Percentiles rank a stretch among this genome's conserved stretches.
phyloP scores from a whole-genome alignment of 1,284 basidiomycete genomes.

The Violaceomyces palustris region DNA sequence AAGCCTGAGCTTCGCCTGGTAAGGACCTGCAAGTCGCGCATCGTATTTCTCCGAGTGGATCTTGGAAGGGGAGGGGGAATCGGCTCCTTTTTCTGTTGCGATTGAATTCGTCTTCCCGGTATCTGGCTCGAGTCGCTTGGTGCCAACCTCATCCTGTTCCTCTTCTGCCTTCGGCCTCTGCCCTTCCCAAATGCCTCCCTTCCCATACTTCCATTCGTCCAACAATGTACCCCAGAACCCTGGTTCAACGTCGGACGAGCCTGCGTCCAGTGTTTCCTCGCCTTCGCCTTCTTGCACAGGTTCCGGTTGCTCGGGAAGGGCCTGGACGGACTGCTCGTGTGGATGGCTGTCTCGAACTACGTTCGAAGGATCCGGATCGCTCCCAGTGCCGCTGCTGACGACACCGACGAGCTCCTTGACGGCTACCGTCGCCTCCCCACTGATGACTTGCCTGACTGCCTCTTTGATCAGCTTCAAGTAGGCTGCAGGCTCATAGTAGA shows the following conservation, averaged over 20 bases:
- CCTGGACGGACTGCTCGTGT: neutral
- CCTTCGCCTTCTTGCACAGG: neutral
- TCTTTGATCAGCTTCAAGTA: conserved; percentile 27
- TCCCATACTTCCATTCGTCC: conserved; percentile 30
- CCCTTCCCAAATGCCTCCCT: conserved; percentile 15
- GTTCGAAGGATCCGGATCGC: neutral
- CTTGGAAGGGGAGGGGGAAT: no score
- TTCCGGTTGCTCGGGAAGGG: no score
- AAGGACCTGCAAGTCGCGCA: conserved; percentile 16
- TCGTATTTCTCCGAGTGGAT: conserved; percentile 16
- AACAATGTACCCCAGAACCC: conserved; percentile 23
- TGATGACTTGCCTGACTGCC: conserved; percentile 25
- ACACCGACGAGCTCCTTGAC: conserved; percentile 14
- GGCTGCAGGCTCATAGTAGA: conserved; percentile 25
- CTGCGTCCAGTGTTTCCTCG: neutral
- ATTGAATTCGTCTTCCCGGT: no score
- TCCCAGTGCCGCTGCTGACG: neutral
- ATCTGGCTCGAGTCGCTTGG: neutral
- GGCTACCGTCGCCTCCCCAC: conserved; percentile 18
- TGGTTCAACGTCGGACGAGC: neutral
- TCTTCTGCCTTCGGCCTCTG: neutral
- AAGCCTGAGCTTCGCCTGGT: no score
- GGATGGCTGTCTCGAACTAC: neutral
- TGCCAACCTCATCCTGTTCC: neutral
- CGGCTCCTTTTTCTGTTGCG: neutral